Evolutionary conservation across 2,329 filamentous ascomycete genomes (phyloP), one percentile per base, ranked within the genome.

Genomic region (Diaporthe ilicicola): DNA sequence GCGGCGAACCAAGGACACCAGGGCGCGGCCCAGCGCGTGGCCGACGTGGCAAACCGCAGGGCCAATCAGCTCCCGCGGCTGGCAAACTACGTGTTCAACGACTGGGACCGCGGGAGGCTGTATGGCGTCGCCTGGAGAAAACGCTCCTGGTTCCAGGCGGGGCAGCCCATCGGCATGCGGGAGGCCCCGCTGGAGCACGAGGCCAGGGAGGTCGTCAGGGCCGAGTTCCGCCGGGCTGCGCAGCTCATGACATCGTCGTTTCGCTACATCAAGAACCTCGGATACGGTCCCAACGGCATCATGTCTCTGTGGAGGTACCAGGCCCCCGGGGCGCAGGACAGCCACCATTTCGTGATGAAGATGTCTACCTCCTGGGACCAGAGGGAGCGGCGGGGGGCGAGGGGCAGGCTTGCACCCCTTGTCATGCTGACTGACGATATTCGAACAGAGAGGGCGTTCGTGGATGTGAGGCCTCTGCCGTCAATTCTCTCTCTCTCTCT

Each of bases 331-430:
- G 27, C 27, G 17, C 44, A 64, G 10, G 44, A 50, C n/a, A n/a
- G n/a, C 19, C 29, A 64, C 10, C 10, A 6, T 3, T 29, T 64
- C n/a, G 59, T 64, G n/a, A 64, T 64, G 59, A 64, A 64, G 44
- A 64, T 64, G 59, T 27, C 59, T 8, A 19, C 2, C 15, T 1
- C 4, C 7, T 55, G 32, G 32, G 32, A 27, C 5, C 48, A 4
- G 22, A 1, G 48, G 48, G 8, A 12, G 13, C 46, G 22, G 4
- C n/a, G 9, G 12, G 44, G 4, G 19, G 44, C n/a, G 10, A 48
- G 44, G 32, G 32, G 32, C 4, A 34, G 32, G 9, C 32, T 34
- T 34, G 32, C 32, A 9, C 32, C 32, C 4, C 9, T 34, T 4
- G 32, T 34, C 32, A 34, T 34, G 32, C 4, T 9, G 32, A 9